Conservation (phyloP, 768 basidiomycete species). For the Hypholoma sublateritium region DNA sequence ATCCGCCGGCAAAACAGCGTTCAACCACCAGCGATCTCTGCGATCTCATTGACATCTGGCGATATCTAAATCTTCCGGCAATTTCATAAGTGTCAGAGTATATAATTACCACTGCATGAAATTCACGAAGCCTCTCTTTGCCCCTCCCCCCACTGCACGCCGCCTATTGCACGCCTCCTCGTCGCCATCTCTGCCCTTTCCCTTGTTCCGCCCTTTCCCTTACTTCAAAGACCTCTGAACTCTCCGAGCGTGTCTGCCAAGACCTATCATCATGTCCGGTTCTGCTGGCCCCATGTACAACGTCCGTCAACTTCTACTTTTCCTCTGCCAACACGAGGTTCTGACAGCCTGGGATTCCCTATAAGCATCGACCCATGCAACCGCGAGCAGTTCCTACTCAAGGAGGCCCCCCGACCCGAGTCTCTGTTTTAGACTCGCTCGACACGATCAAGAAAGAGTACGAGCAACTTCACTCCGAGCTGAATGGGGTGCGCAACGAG, state of each 20-base stretch:
- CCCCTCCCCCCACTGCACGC: constrained; percentile 7
- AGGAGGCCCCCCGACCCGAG: constrained; percentile 39
- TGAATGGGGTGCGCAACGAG: constrained; percentile 59
- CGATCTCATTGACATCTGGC: constrained; percentile 20
- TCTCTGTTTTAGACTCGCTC: constrained; percentile 55
- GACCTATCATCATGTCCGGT: constrained; percentile 21
- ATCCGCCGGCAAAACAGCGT: constrained; percentile 19
- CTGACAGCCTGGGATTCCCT: neutral
- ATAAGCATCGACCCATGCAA: constrained; percentile 48
- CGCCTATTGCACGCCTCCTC: constrained; percentile 5
- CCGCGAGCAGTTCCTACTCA: constrained; percentile 37
- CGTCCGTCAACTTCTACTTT: constrained; percentile 17
- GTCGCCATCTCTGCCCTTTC: neutral
- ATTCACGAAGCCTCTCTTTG: constrained; percentile 21
- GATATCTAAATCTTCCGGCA: constrained; percentile 23
- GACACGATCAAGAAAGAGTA: constrained; percentile 81
- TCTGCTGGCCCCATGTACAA: constrained; percentile 23
- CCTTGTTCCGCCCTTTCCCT: neutral
- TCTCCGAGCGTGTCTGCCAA: neutral
- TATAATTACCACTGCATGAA: constrained; percentile 23
- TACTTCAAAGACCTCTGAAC: too few species aligned
- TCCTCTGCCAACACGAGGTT: neutral
- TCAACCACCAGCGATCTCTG: constrained; percentile 9
- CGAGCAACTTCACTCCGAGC: constrained; percentile 64
- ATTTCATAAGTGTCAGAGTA: constrained; percentile 22